Evolutionary conservation across 202 grass and related monocot species (phyloP).

Genomic region (Digitaria exilis): DNA sequence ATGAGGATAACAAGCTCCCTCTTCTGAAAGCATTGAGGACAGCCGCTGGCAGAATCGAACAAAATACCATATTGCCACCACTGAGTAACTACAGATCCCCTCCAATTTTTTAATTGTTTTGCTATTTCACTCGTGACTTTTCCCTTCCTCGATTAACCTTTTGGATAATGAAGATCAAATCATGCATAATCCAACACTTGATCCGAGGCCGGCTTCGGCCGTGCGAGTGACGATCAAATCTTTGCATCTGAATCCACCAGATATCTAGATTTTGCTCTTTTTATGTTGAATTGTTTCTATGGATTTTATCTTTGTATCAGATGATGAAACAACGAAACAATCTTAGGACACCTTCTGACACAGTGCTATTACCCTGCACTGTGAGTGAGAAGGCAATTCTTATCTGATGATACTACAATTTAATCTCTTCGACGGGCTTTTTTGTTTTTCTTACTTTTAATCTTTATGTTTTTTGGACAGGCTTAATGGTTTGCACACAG

Average conservation of each 20-base stretch:
- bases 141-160: too few relatives aligned
- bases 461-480: background rate
- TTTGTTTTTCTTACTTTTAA: background rate
- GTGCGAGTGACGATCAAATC: conserved; percentile 46
- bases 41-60: conserved; percentile 97
- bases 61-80: conserved; percentile 59
- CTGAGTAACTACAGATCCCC: conserved; percentile 55
- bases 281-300: too few relatives aligned
- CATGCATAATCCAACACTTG: conserved; percentile 86
- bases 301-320: conserved; percentile 29
- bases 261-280: background rate
- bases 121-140: background rate
- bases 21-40: conserved; percentile 84
- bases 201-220: conserved; percentile 47
- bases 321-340: conserved; percentile 60
- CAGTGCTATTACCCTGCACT: conserved; percentile 22
- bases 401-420: conserved; percentile 55
- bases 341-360: conserved; percentile 99
- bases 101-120: background rate
- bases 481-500: background rate
- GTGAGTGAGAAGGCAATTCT: conserved; percentile 79
- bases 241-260: conserved; percentile 66
- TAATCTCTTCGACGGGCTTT: background rate
- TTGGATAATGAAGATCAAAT: conserved; percentile 62
- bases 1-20: conserved; percentile 98